Percentiles rank a stretch among this genome's conserved stretches.
Conservation (phyloP, 2,329 filamentous ascomycete genomes). For the Didymella pomorum region DNA sequence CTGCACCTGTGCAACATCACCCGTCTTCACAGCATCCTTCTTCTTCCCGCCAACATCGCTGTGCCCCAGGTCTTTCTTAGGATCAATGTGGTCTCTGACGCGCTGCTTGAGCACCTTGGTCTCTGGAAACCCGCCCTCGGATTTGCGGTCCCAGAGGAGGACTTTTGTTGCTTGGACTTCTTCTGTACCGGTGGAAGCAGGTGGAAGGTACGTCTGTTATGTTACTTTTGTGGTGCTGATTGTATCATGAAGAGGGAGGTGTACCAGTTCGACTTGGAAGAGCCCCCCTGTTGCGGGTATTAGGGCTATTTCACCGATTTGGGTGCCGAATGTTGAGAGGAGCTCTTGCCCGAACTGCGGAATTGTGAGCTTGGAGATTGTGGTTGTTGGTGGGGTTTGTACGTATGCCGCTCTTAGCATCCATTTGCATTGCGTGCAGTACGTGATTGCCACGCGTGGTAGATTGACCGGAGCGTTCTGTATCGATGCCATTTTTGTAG, state of each 20-base stretch:
- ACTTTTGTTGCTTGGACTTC: constrained; percentile 55
- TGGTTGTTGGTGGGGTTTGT: constrained; percentile 30
- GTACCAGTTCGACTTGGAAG: constrained; percentile 75
- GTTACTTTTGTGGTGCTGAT: neutral
- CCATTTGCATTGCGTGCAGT: constrained; percentile 95
- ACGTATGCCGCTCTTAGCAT: constrained; percentile 87
- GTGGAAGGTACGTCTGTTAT: constrained; percentile 38
- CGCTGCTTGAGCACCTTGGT: constrained; percentile 89
- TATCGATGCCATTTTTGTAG: constrained; percentile 35
- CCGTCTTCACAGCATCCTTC: constrained; percentile 32
- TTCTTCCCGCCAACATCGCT: constrained; percentile 56
- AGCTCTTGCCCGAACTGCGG: constrained; percentile 89
- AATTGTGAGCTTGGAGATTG: neutral
- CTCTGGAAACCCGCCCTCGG: constrained; percentile 87
- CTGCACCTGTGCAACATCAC: neutral
- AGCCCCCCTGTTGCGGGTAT: constrained; percentile 84
- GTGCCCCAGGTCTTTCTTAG: constrained; percentile 79
- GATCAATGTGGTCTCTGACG: constrained; percentile 83
- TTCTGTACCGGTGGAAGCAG: neutral
- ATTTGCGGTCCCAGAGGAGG: constrained; percentile 86
- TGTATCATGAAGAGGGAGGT: neutral
- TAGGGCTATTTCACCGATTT: constrained; percentile 86
- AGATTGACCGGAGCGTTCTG: constrained; percentile 51
- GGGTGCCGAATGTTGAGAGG: constrained; percentile 86
- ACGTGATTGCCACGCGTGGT: constrained; percentile 85